Evolutionary conservation across 805 yeast species (phyloP).

Genomic region (Ogataea corticis): DNA sequence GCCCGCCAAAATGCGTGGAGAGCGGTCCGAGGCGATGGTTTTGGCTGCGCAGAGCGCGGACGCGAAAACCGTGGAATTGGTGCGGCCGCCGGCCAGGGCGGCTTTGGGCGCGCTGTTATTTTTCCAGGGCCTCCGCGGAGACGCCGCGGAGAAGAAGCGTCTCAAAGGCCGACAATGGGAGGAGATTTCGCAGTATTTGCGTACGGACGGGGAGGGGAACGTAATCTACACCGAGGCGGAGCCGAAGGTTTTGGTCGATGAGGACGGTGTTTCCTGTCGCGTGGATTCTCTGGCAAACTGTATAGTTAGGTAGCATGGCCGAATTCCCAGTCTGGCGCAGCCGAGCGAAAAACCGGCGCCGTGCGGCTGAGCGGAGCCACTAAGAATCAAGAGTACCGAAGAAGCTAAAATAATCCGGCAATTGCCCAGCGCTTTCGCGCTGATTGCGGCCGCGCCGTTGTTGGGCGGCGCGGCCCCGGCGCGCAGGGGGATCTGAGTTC

Average conservation of each 20-base stretch:
- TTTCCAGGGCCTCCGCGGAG: slow-evolving; percentile 35
- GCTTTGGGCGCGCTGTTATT: slow-evolving; percentile 40
- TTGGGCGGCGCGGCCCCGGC: too few species aligned
- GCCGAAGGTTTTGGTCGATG: slow-evolving; percentile 8
- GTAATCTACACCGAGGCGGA: slow-evolving; percentile 28
- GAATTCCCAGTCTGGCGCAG: not conserved
- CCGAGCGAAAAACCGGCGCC: not conserved
- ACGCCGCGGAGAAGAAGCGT: slow-evolving; percentile 22
- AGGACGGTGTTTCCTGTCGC: slow-evolving; percentile 13
- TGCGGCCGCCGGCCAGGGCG: slow-evolving; percentile 43
- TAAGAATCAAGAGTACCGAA: too few species aligned
- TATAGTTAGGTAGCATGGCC: slow-evolving; percentile 6
- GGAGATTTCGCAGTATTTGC: slow-evolving; percentile 31
- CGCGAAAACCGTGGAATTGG: slow-evolving; percentile 41
- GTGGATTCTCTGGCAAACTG: slow-evolving; percentile 16
- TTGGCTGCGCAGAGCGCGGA: slow-evolving; percentile 48
- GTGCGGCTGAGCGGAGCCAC: slow-evolving; percentile 7
- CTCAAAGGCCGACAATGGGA: slow-evolving; percentile 40
- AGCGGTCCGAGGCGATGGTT: slow-evolving; percentile 63
- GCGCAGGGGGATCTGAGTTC: too few species aligned
- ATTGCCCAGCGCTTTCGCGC: too few species aligned
- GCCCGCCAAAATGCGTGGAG: slow-evolving; percentile 63
- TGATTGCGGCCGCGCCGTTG: too few species aligned
- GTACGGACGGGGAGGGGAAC: slow-evolving; percentile 33
- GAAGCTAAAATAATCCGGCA: too few species aligned